Evolutionary conservation across 352 stramenopile genomes (phyloP), one percentile per base, ranked within the genome.

Genomic region (Phytophthora vignae): DNA sequence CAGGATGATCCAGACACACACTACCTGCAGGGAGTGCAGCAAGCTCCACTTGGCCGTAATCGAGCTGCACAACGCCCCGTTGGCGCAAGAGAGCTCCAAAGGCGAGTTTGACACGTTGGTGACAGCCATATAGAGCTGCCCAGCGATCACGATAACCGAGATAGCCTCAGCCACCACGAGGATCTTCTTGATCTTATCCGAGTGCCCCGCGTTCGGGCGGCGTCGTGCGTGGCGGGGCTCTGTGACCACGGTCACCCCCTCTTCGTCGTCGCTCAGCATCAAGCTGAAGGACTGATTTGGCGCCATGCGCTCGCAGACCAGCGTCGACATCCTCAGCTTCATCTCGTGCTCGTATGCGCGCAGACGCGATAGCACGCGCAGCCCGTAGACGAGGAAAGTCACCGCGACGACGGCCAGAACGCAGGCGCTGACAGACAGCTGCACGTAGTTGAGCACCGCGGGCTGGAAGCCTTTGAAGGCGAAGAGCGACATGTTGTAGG

Each of bases 51-150:
- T 70, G n/a, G 64, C 42, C 11, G 42, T 46, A 44, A 92, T 56
- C 17, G 74, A 58, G 15, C 83, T 77, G 52, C 82, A 92, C 21
- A 78, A 11, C n/a, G 74, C 29, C 29, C 82, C 84, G 56, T 90
- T 90, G 9, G 84, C 82, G 40, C 82, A 92, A 2, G 77, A 79
- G 7, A 92, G 70, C 60, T 88, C 84, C 25, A 77, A 62, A 1
- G 65, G 57, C 42, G 72, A 58, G 48, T 71, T 72, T 11, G 58
- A 64, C 15, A 74, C 61, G 15, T 69, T 76, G 19, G 63, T 69
- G 29, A 81, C 36, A 4, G 70, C 83, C 48, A 84, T 73, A 61
- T 81, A 84, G 4, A 90, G 73, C 74, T 88, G 77, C 0, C 70
- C 76, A 10, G 54, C 65, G 6, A 81, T 67, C 17, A 73, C 70